Percentiles rank a stretch among this genome's conserved stretches.
These are phyloP conservation scores for Chalaropsis ovoidea DNA, from an alignment of 2,329 filamentous ascomycete species.

Conservation along the genomic window DNA sequence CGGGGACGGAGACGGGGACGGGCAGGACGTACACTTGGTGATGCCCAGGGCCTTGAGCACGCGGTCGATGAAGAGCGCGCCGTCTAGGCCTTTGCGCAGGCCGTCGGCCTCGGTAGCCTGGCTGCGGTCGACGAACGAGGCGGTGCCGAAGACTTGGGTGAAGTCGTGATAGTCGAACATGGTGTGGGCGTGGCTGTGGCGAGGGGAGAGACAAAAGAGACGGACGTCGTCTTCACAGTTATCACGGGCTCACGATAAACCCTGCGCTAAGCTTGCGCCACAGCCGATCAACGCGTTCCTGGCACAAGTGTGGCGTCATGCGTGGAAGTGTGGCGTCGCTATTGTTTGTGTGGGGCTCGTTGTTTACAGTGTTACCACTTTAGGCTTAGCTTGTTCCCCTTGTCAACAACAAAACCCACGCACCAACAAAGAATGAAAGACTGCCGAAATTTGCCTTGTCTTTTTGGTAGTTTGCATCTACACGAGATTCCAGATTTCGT, in stretches of 20 bases:
- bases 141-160: slow-evolving; percentile 54
- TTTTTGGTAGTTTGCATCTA: too few relatives aligned
- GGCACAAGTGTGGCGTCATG: slow-evolving; percentile 3
- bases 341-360: slow-evolving; percentile 17
- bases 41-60: slow-evolving; percentile 62
- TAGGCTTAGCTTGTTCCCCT: slow-evolving; percentile 17
- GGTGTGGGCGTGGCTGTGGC: slow-evolving; percentile 24
- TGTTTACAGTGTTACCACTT: slow-evolving; percentile 22
- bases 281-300: slow-evolving; percentile 13
- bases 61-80: slow-evolving; percentile 68
- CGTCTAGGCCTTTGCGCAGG: slow-evolving; percentile 57
- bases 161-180: slow-evolving; percentile 60
- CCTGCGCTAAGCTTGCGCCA: slow-evolving; percentile 21
- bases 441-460: not conserved
- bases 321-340: not conserved
- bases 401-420: slow-evolving; percentile 9
- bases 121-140: slow-evolving; percentile 49
- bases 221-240: not conserved
- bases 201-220: not conserved
- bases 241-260: slow-evolving; percentile 11
- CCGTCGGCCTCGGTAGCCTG: slow-evolving; percentile 53
- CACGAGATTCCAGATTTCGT: too few relatives aligned
- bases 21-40: slow-evolving; percentile 47
- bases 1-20: not conserved
- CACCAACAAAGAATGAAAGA: slow-evolving; percentile 12